Percentiles rank a stretch among this genome's conserved stretches.
phyloP scores from a whole-genome alignment of 768 basidiomycete species.

The Rhizopogon vinicolor region DNA sequence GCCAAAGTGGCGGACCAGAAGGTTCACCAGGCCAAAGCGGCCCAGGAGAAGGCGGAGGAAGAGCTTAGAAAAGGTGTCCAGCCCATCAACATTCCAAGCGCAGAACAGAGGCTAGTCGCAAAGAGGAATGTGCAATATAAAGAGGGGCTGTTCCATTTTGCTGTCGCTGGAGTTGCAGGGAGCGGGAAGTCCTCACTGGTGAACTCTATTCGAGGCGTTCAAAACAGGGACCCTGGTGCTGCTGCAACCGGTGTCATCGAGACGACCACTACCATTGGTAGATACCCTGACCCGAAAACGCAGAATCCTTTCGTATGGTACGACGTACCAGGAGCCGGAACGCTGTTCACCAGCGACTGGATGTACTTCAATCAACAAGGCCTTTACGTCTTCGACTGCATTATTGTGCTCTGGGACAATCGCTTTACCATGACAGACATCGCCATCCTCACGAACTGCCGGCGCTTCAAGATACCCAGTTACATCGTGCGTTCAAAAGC shows the following conservation, averaged over 20 bases:
- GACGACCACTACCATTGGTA: constrained; percentile 13
- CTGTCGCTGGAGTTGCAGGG: constrained; percentile 28
- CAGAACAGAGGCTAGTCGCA: constrained; percentile 6
- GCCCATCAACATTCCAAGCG: constrained; percentile 10
- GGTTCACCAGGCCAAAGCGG: constrained; percentile 9
- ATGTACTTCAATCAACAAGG: constrained; percentile 23
- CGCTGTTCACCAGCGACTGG: constrained; percentile 16
- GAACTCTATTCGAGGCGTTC: constrained; percentile 30
- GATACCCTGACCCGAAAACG: constrained; percentile 18
- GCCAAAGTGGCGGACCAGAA: constrained; percentile 14
- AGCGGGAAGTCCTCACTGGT: constrained; percentile 35
- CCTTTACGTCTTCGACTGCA: constrained; percentile 23
- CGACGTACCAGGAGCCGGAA: constrained; percentile 25
- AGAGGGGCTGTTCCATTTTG: constrained; percentile 29
- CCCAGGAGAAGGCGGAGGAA: constrained; percentile 10
- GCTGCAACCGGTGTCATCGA: constrained; percentile 19
- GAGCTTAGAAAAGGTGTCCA: constrained; percentile 18
- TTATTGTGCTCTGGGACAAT: constrained; percentile 19
- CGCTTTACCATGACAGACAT: constrained; percentile 22
- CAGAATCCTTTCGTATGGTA: constrained; percentile 18
- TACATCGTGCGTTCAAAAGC: constrained; percentile 24
- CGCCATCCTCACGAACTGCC: constrained; percentile 19
- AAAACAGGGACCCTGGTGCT: constrained; percentile 11
- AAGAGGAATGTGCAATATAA: constrained; percentile 18
- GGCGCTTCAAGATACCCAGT: constrained; percentile 18